phyloP scores from a whole-genome alignment of 1,139 yeast species.

The Debaryomyces sp. region DNA sequence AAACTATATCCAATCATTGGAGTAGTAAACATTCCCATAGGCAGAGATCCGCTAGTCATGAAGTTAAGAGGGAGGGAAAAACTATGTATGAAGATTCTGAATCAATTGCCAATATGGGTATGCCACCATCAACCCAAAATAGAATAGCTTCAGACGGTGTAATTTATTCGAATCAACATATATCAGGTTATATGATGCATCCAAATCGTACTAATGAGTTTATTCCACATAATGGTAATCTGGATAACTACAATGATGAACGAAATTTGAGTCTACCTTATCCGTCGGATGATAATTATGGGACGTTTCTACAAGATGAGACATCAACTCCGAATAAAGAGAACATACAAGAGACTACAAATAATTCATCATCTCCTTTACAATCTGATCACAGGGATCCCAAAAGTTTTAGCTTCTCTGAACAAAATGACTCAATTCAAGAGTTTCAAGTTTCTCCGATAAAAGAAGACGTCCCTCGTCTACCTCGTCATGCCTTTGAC shows the following conservation, averaged over 20 bases:
- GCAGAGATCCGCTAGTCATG: conserved; percentile 35
- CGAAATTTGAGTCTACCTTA: neutral
- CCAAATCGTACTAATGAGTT: neutral
- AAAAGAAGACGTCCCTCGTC: neutral
- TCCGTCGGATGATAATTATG: neutral
- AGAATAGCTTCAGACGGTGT: conserved; percentile 22
- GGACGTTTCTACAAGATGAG: neutral
- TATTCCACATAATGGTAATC: neutral
- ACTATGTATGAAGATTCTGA: conserved; percentile 10
- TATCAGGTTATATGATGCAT: neutral
- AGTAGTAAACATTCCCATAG: conserved; percentile 11
- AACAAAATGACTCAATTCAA: conserved; percentile 29
- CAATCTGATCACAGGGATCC: neutral
- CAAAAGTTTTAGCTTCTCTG: conserved; percentile 25
- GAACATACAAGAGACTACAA: neutral
- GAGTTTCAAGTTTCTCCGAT: conserved; percentile 27
- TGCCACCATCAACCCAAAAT: neutral
- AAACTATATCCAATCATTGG: conserved; percentile 7
- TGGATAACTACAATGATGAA: neutral
- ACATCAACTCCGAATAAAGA: neutral
- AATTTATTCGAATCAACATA: conserved; percentile 7
- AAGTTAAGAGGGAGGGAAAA: conserved; percentile 27
- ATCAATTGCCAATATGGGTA: neutral
- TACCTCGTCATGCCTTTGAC: neutral
- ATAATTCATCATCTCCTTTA: neutral